These are phyloP conservation scores for Tubosaeta sp. DNA, from an alignment of 768 basidiomycete species.

Conservation along the genomic window DNA sequence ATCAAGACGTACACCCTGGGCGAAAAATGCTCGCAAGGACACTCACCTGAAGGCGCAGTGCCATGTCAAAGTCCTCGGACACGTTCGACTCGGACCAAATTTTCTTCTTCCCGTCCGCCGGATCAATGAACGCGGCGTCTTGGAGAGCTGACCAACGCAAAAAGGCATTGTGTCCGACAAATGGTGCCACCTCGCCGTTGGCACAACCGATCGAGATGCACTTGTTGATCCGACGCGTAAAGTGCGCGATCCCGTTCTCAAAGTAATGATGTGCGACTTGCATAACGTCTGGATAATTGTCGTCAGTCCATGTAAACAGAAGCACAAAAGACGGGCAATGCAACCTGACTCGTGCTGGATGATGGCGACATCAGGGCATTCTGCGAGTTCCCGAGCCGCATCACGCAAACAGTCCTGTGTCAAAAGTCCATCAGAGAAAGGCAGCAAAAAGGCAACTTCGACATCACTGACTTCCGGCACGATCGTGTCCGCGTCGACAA, in stretches of 20 bases:
- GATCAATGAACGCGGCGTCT: slow-evolving; percentile 73
- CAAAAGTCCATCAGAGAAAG: not conserved
- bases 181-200: slow-evolving; percentile 73
- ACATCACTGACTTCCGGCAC: slow-evolving; percentile 56
- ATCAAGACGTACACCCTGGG: slow-evolving; percentile 56
- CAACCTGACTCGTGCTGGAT: slow-evolving; percentile 83
- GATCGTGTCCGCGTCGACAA: slow-evolving; percentile 86
- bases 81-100: slow-evolving; percentile 67
- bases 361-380: slow-evolving; percentile 84
- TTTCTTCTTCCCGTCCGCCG: slow-evolving; percentile 53
- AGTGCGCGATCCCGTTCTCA: slow-evolving; percentile 90
- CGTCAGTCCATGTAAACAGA: slow-evolving; percentile 21
- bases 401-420: slow-evolving; percentile 65
- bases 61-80: slow-evolving; percentile 72
- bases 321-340: slow-evolving; percentile 8
- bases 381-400: slow-evolving; percentile 78
- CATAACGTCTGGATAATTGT: slow-evolving; percentile 63
- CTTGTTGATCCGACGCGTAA: slow-evolving; percentile 87
- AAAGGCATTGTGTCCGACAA: slow-evolving; percentile 88
- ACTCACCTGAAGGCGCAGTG: slow-evolving; percentile 46
- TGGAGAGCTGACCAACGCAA: slow-evolving; percentile 89
- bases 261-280: slow-evolving; percentile 87
- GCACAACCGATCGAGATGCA: slow-evolving; percentile 75
- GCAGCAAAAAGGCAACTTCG: not conserved
- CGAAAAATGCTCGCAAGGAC: not conserved